phyloP scores from a whole-genome alignment of 2,329 filamentous ascomycete species.

The Seiridium cupressi region DNA sequence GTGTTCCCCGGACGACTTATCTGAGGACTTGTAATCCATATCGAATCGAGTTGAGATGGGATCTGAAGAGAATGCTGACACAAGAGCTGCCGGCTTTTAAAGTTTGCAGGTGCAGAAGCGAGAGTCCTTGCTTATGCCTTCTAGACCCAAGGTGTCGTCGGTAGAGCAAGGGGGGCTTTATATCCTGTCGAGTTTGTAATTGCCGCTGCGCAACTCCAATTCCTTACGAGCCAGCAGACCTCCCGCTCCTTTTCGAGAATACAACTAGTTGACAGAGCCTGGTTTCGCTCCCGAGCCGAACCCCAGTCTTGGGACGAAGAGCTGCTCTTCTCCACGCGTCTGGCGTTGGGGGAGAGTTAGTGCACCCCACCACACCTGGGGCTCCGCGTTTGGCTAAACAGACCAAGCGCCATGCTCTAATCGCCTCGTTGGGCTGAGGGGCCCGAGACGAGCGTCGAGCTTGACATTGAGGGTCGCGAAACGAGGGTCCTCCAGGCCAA shows the following conservation, averaged over 20 bases:
- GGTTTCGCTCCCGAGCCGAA: background rate
- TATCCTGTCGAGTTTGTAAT: background rate
- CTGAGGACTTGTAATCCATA: background rate
- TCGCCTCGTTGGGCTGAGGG: background rate
- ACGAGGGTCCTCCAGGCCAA: background rate
- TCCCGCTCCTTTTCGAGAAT: background rate
- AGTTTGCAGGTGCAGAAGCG: background rate
- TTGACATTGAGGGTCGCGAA: background rate
- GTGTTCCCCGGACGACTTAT: conserved; percentile 7
- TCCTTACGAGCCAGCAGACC: background rate
- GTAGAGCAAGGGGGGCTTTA: background rate
- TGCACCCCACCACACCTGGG: background rate
- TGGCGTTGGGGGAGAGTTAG: background rate
- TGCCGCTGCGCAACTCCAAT: background rate
- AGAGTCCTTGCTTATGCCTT: background rate
- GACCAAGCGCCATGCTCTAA: background rate
- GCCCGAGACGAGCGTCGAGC: background rate
- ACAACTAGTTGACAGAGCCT: background rate
- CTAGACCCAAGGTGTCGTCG: background rate
- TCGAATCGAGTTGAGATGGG: background rate
- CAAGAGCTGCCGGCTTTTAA: background rate
- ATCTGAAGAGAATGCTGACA: background rate
- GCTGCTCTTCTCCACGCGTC: background rate
- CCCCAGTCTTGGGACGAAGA: background rate
- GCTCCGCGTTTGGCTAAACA: background rate